Conservation (phyloP, 352 stramenopile genomes). For the Globisporangium recalcitrans region DNA sequence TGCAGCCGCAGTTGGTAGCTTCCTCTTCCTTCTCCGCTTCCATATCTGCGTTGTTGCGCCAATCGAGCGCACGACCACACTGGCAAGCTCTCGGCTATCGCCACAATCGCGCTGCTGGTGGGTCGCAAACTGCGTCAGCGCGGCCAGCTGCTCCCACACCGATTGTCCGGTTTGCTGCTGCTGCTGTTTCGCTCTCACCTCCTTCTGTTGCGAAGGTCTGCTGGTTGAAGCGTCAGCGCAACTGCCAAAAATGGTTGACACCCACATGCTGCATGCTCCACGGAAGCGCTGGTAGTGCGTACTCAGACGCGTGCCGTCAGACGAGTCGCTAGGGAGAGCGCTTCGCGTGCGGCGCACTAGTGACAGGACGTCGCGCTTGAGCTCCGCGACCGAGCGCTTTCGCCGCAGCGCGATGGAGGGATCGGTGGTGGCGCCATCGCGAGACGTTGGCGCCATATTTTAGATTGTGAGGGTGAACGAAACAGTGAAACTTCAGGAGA, state of each 20-base stretch:
- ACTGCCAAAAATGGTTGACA: not conserved
- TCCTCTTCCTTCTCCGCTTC: not conserved
- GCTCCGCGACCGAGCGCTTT: constrained; percentile 2
- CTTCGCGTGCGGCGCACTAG: constrained; percentile 14
- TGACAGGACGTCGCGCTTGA: constrained; percentile 22
- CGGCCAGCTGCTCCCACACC: not conserved
- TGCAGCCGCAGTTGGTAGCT: not conserved
- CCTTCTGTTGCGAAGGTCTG: not conserved
- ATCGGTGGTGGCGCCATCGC: not conserved
- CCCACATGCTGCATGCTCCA: not conserved
- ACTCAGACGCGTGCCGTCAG: not conserved
- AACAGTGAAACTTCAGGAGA: no score
- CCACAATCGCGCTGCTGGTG: not conserved
- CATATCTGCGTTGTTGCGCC: constrained; percentile 1
- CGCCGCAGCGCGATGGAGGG: not conserved
- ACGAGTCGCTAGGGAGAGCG: not conserved
- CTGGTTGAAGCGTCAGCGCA: not conserved
- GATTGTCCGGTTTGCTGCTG: not conserved
- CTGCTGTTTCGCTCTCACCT: not conserved
- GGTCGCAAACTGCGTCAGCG: not conserved
- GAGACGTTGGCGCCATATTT: constrained; percentile 5
- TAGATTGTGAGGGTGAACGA: not conserved
- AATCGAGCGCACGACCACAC: constrained; percentile 5
- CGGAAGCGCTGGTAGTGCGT: constrained; percentile 3
- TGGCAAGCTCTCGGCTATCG: constrained; percentile 8